Base-by-base conservation (phyloP, 208 protist genomes). In the Leishmania turanica region DNA sequence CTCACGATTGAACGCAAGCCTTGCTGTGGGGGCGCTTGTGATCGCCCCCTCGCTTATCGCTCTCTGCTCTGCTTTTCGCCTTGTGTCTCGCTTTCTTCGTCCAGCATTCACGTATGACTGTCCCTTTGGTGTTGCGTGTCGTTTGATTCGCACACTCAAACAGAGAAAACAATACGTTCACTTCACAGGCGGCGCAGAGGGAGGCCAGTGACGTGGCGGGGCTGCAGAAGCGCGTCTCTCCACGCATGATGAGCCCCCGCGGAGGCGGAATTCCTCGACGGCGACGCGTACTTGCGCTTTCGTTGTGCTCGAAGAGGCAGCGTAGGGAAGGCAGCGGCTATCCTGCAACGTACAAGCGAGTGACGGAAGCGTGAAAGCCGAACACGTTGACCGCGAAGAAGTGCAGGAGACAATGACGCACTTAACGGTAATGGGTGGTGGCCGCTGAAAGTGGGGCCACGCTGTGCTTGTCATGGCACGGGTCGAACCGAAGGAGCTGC, bases 261-360 rank as follows among this genome's bases (percentile, higher is more conserved):
- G 27, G 90, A 94, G 64, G 56, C 47, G 21, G 82, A 86, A 56
- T 84, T 79, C 21, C 80, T 79, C 13, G 51, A 47, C 74, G 80
- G 78, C 66, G 81, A 86, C 72, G 81, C 68, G 3, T 93, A 92
- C 65, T 79, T 95, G 0, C 87, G 91, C 69, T 93, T 90, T 81
- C 77, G 84, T 4, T 79, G 91, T 17, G 91, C 88, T 9, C 82
- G 86, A 47, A 84, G 89, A 1, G 87, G 80, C 5, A 69, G 92
- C 76, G 53, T 79, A 3, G 74, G 75, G 24, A 92, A 91, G 78
- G 82, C 88, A 19, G 56, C 79, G 3, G 81, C 72, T 45, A 87
- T 89, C 82, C 74, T 93, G 49, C 51, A 83, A 66, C 75, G 58
- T 15, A 77, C 84, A n/a, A 77, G 93, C n/a, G 82, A 82, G 34